A percentile compares a stretch with the other conserved stretches of the same genome.
These are phyloP conservation scores for Ramalina intermedia DNA, from an alignment of 495 filamentous ascomycete genomes.

Conservation along the genomic window DNA sequence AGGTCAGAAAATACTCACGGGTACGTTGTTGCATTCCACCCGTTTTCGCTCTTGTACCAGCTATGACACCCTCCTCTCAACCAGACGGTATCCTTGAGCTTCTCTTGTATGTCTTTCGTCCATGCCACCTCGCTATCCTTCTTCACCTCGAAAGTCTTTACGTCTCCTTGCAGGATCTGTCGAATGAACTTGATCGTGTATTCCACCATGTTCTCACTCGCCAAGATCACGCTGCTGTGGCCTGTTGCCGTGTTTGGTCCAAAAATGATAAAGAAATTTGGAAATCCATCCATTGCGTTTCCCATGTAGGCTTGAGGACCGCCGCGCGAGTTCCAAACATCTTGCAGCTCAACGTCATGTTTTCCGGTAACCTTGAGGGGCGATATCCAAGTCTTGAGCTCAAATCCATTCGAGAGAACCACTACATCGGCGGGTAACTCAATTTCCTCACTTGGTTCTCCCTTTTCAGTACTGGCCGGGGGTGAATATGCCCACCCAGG, in stretches of 20 bases:
- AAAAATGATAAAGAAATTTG: slow-evolving; percentile 55
- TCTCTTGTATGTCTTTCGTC: slow-evolving; percentile 37
- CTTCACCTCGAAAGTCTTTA: slow-evolving; percentile 30
- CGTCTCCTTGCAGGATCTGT: slow-evolving; percentile 25
- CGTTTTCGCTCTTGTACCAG: slow-evolving; percentile 42
- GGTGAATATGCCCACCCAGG: slow-evolving; percentile 34
- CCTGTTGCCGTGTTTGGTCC: slow-evolving; percentile 53
- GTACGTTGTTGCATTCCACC: slow-evolving; percentile 46
- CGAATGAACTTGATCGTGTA: slow-evolving; percentile 30
- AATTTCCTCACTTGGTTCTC: slow-evolving; percentile 20
- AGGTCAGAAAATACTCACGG: slow-evolving; percentile 29
- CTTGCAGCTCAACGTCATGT: slow-evolving; percentile 31
- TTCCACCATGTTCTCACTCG: slow-evolving; percentile 44
- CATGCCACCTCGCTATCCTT: slow-evolving; percentile 40
- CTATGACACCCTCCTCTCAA: slow-evolving; percentile 36
- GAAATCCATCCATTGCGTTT: slow-evolving; percentile 49
- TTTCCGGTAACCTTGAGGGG: slow-evolving; percentile 30
- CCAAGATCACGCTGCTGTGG: slow-evolving; percentile 46
- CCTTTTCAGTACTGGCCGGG: slow-evolving; percentile 15
- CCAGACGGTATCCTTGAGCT: slow-evolving; percentile 39
- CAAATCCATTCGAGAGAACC: slow-evolving; percentile 44
- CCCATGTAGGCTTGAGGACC: slow-evolving; percentile 50
- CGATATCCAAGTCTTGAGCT: slow-evolving; percentile 29
- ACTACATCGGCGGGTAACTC: slow-evolving; percentile 43
- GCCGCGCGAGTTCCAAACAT: slow-evolving; percentile 39